Percentiles rank a stretch among this genome's conserved stretches.
phyloP scores from a whole-genome alignment of 495 filamentous ascomycete genomes.

The Daldinia bambusicola region DNA sequence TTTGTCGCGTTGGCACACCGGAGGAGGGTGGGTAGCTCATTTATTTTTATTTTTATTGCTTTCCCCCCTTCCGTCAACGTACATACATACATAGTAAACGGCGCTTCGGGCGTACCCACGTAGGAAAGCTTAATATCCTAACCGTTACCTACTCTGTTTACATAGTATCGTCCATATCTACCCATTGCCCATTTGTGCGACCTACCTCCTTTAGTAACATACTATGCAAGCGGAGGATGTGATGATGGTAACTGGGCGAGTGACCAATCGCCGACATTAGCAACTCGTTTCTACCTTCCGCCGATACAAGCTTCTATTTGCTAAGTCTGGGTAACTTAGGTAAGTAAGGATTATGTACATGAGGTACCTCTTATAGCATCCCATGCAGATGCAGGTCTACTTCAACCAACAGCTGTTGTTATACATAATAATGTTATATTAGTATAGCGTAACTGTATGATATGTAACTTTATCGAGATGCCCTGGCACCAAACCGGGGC shows the following conservation, averaged over 20 bases:
- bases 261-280: conserved; percentile 3
- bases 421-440: conserved; percentile 10
- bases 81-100: conserved; percentile 22
- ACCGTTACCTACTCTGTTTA: conserved; percentile 20
- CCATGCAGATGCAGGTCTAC: neutral
- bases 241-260: conserved; percentile 17
- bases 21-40: conserved; percentile 33
- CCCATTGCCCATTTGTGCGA: conserved; percentile 26
- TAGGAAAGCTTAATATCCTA: conserved; percentile 27
- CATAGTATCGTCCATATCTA: conserved; percentile 6
- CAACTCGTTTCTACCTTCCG: conserved; percentile 11
- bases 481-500: conserved; percentile 21
- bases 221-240: conserved; percentile 26
- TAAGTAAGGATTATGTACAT: too few relatives aligned
- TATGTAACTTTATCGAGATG: conserved; percentile 23
- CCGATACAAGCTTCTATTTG: conserved; percentile 5
- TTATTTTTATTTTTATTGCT: conserved; percentile 17
- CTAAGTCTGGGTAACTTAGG: conserved; percentile 14
- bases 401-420: conserved; percentile 4
- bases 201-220: conserved; percentile 26
- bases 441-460: conserved; percentile 18
- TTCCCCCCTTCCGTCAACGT: neutral
- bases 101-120: conserved; percentile 34
- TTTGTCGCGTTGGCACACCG: conserved; percentile 19
- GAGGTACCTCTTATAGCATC: conserved; percentile 12